phyloP scores from a whole-genome alignment of 371 early-diverging fungal genomes.

The Apophysomyces ossiformis region DNA sequence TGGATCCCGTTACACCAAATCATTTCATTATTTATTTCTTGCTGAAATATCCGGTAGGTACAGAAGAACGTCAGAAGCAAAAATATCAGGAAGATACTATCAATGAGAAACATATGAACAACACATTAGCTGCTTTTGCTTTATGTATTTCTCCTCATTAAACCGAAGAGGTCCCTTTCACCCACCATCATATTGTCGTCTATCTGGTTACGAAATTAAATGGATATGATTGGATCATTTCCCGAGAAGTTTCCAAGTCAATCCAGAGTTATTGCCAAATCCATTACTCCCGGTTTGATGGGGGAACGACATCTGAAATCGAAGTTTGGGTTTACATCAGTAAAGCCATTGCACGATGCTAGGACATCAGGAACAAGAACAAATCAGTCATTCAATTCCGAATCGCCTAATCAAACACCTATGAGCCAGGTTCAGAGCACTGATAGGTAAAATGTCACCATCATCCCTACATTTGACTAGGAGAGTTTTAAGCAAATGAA shows the following conservation, averaged over 20 bases:
- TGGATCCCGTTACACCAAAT: too few relatives aligned
- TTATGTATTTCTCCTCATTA: too few relatives aligned
- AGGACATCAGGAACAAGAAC: neutral
- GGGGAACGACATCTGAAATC: neutral
- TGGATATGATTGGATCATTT: too few relatives aligned
- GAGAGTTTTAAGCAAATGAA: neutral
- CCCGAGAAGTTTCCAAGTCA: neutral
- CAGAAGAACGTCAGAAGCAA: too few relatives aligned
- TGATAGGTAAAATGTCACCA: neutral
- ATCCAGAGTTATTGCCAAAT: neutral
- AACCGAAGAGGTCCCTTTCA: too few relatives aligned
- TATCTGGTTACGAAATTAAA: too few relatives aligned
- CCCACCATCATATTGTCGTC: too few relatives aligned
- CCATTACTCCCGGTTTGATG: neutral
- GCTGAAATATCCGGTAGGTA: too few relatives aligned
- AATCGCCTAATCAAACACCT: neutral
- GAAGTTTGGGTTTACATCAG: neutral
- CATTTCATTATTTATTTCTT: too few relatives aligned
- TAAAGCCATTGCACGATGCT: conserved; percentile 1
- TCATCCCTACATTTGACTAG: neutral
- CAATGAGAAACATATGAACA: too few relatives aligned
- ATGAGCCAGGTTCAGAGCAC: neutral
- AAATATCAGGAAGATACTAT: too few relatives aligned
- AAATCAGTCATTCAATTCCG: neutral
- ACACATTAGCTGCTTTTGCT: too few relatives aligned